Evolutionary conservation across 441 rosid genomes (phyloP), one percentile per base, ranked within the genome.

Genomic region (Raphanus hybrid): DNA sequence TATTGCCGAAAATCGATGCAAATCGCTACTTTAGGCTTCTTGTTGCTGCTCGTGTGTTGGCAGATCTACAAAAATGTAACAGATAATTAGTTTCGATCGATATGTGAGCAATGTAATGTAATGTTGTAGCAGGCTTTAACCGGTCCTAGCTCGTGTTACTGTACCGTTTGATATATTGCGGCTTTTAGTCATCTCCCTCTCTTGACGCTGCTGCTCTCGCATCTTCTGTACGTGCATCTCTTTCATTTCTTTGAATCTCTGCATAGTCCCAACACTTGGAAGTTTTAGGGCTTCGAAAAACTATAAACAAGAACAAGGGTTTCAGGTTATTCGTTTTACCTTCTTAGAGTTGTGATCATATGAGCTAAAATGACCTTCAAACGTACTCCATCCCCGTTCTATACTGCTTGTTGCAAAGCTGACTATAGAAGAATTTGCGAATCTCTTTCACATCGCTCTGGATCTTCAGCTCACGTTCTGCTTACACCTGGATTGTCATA

Each of bases 401-500:
- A 87, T 95, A 95, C 75, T 95, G 97, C 82, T 93, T 90, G 90
- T 83, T 91, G 91, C 99, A 93, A 72, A 95, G 98, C 66, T 91
- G 95, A 81, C 97, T 91, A 60, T 76, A 91, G 82, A 95, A 95
- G 73, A 95, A 98, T 85, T 90, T 95, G 15, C 82, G 90, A 72
- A 91, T 95, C 81, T 94, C 98, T 85, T 90, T 90, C 48, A 94
- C 98, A 85, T 92, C 97, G 54, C 86, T 89, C 78, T 90, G 97
- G 85, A 95, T 93, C 90, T 95, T 95, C 86, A 88, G 97, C 92
- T 95, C 99, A 69, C 98, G 93, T 81, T 89, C 98, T 84, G 98
- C 98, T 88, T 93, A 73, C 77, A 93, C 98, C 99, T 93, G 99
- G 87, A 95, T 95, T 88, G 88, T 91, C 96, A 95, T 88, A 94